Percentiles rank a stretch among this genome's conserved stretches.
phyloP scores from a whole-genome alignment of 257 asterid species.

The Verbascum thapsus region DNA sequence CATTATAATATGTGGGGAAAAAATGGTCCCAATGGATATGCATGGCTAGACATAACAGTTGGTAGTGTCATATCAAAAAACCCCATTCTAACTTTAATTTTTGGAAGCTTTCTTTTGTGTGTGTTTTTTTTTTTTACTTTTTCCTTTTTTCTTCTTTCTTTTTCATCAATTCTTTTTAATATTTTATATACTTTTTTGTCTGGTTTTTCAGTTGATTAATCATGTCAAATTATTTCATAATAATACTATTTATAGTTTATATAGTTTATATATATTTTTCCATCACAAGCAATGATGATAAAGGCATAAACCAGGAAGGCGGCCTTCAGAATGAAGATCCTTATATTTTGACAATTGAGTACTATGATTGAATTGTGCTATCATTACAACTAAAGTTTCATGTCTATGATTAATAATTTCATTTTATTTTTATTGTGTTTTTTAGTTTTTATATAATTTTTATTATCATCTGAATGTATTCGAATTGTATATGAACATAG shows the following conservation, averaged over 20 bases:
- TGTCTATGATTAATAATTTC: background rate
- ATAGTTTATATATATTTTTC: slow-evolving; percentile 22
- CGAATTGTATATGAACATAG: too few relatives aligned
- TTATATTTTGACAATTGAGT: slow-evolving; percentile 39
- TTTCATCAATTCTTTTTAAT: slow-evolving; percentile 10
- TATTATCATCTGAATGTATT: too few relatives aligned
- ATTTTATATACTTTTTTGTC: slow-evolving; percentile 13
- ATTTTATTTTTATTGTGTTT: too few relatives aligned
- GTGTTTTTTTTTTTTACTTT: slow-evolving; percentile 19
- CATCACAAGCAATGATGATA: slow-evolving; percentile 29
- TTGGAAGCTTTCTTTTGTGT: slow-evolving; percentile 28
- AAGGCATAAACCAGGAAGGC: slow-evolving; percentile 32
- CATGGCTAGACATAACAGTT: slow-evolving; percentile 35
- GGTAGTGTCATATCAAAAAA: slow-evolving; percentile 44
- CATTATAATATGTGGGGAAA: background rate
- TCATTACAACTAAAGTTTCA: slow-evolving; percentile 30
- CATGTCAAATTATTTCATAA: slow-evolving; percentile 28
- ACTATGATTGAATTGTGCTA: slow-evolving; percentile 39
- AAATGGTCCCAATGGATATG: slow-evolving; percentile 25
- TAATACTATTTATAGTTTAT: too few relatives aligned
- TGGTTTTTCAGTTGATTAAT: slow-evolving; percentile 36
- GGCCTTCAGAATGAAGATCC: slow-evolving; percentile 49
- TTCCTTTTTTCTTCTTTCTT: slow-evolving; percentile 5
- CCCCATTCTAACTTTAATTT: slow-evolving; percentile 31
- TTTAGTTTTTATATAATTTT: too few relatives aligned